Base-by-base conservation (phyloP, 345 rosid species). In the Tarenaya hassleriana region DNA sequence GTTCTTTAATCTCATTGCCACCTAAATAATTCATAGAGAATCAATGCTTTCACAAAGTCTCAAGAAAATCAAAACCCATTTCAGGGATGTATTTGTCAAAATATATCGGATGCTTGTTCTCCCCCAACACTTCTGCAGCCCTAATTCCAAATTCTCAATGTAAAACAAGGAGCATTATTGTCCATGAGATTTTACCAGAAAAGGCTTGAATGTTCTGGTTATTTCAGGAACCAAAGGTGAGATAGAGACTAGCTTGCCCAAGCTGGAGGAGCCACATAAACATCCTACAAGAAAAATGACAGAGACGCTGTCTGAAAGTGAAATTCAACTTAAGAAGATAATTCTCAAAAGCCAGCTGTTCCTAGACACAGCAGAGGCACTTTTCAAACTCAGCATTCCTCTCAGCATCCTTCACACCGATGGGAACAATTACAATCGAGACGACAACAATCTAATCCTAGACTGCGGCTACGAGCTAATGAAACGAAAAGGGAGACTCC, bases 401-500 rank as follows among this genome's bases (percentile, higher is more conserved):
- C 49, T 47, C 32, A 60, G 38, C 68, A 50, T 68, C 46, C 74
- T 67, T 47, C 43, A 58, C 3, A 50, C 32, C 21, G 40, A 61
- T 0, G 68, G 41, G 8, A 64, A 18, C 17, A 55, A 73, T 45
- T 51, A 39, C 66, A 73, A 41, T 8, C 75, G 72, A 21, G 70
- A 73, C 57, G 75, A 78, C 34, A 75, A 69, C 73, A 88, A 73
- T 47, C 77, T 83, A 50, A 39, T 64, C 44, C 47, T 83, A 17
- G 98, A 88, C 64, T 81, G 94, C 10, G 88, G 88, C 42, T 83
- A 81, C 10, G 97, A 92, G 58, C 43, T 92, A 53, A 81, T 80
- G 88, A 92, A 70, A 69, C 71, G 95, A 51, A 84, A 74, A 58
- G 95, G 98, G 5, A 73, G 72, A 66, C 74, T 58, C 67, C 83